phyloP scores from a whole-genome alignment of 2,329 filamentous ascomycete genomes.

The Colletotrichum salicis region DNA sequence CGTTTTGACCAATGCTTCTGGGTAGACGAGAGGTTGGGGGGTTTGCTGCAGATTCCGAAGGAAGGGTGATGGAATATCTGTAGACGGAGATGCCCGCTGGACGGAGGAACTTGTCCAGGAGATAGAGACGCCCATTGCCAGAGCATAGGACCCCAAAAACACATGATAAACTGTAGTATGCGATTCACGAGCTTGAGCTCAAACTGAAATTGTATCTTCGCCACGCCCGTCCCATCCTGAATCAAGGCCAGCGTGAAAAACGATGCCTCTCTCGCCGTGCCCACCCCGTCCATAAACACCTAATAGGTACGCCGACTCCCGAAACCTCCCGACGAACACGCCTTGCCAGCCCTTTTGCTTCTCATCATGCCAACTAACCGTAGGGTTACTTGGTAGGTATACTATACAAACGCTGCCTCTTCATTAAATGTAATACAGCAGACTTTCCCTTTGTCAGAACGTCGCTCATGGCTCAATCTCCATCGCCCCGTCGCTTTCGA shows the following conservation, averaged over 20 bases:
- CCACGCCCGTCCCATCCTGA: background rate
- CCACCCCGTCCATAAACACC: background rate
- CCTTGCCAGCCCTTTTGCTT: background rate
- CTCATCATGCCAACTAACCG: constrained; percentile 16
- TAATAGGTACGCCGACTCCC: constrained; percentile 26
- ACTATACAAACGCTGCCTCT: constrained; percentile 28
- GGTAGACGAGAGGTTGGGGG: too few relatives aligned
- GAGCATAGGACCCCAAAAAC: too few relatives aligned
- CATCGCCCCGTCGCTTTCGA: constrained; percentile 59
- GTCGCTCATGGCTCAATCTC: constrained; percentile 39
- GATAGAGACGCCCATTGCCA: too few relatives aligned
- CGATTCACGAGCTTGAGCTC: background rate
- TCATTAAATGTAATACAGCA: constrained; percentile 15
- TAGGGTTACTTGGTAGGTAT: constrained; percentile 13
- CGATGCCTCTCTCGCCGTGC: background rate
- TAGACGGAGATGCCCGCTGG: too few relatives aligned
- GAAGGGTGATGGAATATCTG: too few relatives aligned
- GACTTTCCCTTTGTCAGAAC: background rate
- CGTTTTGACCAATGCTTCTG: constrained; percentile 47
- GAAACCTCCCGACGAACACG: constrained; percentile 6
- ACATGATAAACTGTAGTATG: background rate
- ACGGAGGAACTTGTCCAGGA: too few relatives aligned
- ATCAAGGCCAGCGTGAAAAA: background rate
- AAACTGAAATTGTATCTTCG: background rate
- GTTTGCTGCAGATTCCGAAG: background rate